Evolutionary conservation across 2,329 filamentous ascomycete species (phyloP).

Genomic region (Grosmannia clavigera): DNA sequence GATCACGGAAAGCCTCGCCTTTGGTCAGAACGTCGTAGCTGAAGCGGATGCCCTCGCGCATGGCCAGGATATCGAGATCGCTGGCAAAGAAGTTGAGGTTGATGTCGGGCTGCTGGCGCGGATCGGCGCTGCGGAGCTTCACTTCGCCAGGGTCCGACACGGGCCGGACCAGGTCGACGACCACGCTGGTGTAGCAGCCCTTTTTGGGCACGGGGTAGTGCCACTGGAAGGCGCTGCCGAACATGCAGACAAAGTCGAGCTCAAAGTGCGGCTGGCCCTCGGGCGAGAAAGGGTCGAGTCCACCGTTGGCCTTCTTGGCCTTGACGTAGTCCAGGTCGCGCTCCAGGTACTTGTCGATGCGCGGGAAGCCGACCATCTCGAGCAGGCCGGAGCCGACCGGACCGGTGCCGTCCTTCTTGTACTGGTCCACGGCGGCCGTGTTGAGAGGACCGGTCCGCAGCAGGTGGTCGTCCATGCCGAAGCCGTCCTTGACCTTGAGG

Average conservation of each 20-base stretch:
- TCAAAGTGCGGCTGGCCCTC: conserved; percentile 48
- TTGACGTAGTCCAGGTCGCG: conserved; percentile 33
- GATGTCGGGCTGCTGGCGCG: conserved; percentile 45
- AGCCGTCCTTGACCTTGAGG: conserved; percentile 30
- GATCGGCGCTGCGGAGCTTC: conserved; percentile 41
- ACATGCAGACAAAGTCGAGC: conserved; percentile 49
- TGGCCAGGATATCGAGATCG: conserved; percentile 42
- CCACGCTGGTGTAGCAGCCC: conserved; percentile 43
- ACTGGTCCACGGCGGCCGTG: conserved; percentile 22
- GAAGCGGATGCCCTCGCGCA: conserved; percentile 45
- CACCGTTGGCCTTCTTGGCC: conserved; percentile 28
- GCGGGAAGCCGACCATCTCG: conserved; percentile 42
- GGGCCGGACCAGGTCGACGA: conserved; percentile 33
- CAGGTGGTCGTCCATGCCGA: conserved; percentile 26
- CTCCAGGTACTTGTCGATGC: conserved; percentile 41
- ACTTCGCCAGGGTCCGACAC: conserved; percentile 37
- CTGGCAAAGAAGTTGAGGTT: conserved; percentile 46
- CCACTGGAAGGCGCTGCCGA: conserved; percentile 36
- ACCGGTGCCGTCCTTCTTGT: conserved; percentile 25
- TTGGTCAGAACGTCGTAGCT: conserved; percentile 44
- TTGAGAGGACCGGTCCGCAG: conserved; percentile 24
- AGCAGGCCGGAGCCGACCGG: conserved; percentile 24
- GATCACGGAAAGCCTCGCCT: conserved; percentile 43
- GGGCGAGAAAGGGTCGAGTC: conserved; percentile 40
- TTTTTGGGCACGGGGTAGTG: conserved; percentile 26